phyloP scores from a whole-genome alignment of 1,139 yeast genomes.

The Suhomyces bribrorum region DNA sequence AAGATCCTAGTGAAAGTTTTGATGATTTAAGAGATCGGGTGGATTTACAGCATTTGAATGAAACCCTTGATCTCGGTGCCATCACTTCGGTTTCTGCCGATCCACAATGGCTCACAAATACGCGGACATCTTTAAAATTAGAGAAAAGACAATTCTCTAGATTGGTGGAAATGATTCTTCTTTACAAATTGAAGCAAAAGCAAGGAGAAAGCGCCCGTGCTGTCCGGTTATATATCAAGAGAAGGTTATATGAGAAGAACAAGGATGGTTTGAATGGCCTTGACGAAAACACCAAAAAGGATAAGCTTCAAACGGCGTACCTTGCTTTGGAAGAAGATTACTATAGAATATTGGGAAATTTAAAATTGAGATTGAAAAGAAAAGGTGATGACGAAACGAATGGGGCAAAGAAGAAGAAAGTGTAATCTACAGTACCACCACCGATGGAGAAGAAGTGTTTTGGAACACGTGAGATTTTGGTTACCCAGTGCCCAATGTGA shows the following conservation, averaged over 20 bases:
- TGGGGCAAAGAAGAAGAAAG: slow-evolving; percentile 5
- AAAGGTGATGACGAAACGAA: slow-evolving; percentile 7
- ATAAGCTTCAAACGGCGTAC: slow-evolving; percentile 77
- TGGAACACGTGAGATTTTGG: too few species aligned
- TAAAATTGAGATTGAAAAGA: slow-evolving; percentile 26
- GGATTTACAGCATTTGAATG: slow-evolving; percentile 60
- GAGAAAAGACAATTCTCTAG: slow-evolving; percentile 79
- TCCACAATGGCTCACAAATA: slow-evolving; percentile 45
- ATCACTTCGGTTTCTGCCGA: slow-evolving; percentile 26
- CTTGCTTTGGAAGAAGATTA: slow-evolving; percentile 70
- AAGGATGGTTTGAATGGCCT: slow-evolving; percentile 71
- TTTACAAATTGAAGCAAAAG: slow-evolving; percentile 43
- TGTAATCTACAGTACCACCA: slow-evolving; percentile 1
- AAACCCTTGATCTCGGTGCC: slow-evolving; percentile 22
- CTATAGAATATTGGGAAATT: slow-evolving; percentile 49
- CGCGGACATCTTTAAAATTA: slow-evolving; percentile 52
- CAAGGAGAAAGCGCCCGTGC: slow-evolving; percentile 33
- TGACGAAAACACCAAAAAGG: slow-evolving; percentile 60
- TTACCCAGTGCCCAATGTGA: too few species aligned
- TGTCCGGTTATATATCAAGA: slow-evolving; percentile 65
- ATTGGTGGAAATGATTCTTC: slow-evolving; percentile 71
- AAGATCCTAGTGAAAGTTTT: slow-evolving; percentile 92
- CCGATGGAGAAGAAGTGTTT: too few species aligned
- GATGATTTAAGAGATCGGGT: slow-evolving; percentile 87
- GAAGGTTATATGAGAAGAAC: slow-evolving; percentile 73